Conservation (phyloP, 306 rosid genomes). For the Begonia peltatifolia region DNA sequence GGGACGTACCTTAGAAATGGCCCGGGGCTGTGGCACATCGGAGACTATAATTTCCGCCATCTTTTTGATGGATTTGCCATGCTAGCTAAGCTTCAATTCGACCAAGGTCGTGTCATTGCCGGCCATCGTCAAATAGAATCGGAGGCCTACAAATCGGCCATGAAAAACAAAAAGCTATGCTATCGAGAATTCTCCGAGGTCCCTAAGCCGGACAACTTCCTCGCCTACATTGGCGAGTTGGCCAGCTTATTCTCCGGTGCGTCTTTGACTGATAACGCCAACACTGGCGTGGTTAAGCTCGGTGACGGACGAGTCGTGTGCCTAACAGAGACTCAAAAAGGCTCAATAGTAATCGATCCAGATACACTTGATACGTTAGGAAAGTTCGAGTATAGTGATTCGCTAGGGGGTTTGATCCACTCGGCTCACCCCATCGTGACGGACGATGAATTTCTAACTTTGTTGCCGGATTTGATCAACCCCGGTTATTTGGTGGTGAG, state of each 20-base stretch:
- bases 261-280: slow-evolving; percentile 75
- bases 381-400: slow-evolving; percentile 60
- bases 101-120: slow-evolving; percentile 35
- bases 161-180: slow-evolving; percentile 48
- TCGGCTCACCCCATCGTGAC: slow-evolving; percentile 93
- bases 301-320: slow-evolving; percentile 87
- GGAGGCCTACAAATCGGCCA: slow-evolving; percentile 65
- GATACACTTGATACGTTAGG: slow-evolving; percentile 52
- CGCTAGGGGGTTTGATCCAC: slow-evolving; percentile 58
- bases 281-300: slow-evolving; percentile 70
- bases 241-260: slow-evolving; percentile 71
- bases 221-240: slow-evolving; percentile 56
- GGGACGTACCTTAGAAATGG: slow-evolving; percentile 94
- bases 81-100: slow-evolving; percentile 44
- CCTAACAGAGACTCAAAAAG: slow-evolving; percentile 85
- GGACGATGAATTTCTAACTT: slow-evolving; percentile 48
- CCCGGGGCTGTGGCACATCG: slow-evolving; percentile 84
- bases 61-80: slow-evolving; percentile 94
- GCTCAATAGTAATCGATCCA: slow-evolving; percentile 67
- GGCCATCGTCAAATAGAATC: slow-evolving; percentile 85
- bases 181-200: slow-evolving; percentile 88
- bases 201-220: slow-evolving; percentile 52
- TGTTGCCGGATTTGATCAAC: slow-evolving; percentile 64
- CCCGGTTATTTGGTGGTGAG: slow-evolving; percentile 67
- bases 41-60: slow-evolving; percentile 75